Base-by-base conservation (phyloP, 768 basidiomycete genomes). In the Neoboletus brunneissimus region DNA sequence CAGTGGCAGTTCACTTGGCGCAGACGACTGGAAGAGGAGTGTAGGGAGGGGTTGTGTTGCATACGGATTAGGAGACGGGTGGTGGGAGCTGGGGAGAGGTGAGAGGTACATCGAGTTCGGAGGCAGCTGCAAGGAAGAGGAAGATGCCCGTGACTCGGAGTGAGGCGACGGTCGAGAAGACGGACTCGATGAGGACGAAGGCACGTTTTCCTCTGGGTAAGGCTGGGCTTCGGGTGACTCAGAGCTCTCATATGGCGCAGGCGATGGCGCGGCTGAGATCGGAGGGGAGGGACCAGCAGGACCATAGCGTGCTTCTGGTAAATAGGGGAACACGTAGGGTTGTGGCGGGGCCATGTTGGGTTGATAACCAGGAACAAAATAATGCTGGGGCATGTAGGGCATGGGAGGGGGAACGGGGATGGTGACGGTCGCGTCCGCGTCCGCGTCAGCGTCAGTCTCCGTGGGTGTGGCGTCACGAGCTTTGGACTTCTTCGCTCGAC, bases 221-320 rank as follows among this genome's bases (percentile, higher is more conserved):
- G 53, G n/a, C 8, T 35, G 56, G 41, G 58, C 32, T 41, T 57
- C 52, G 16, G 63, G 48, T 41, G 61, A 63, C 15, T 56, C 48
- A 20, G 64, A 62, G 5, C 23, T 2, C 5, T 37, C 46, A 12
- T 18, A 31, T n/a, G 67, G 60, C 2, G 70, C 70, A 11, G 82
- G 81, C 2, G 84, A 81, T 9, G 78, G 69, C 6, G 79, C 79
- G 16, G 77, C 76, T 0, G 84, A 83, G 34, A 81, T 55, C 0
- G 82, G 81, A 2, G 83, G 82, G 0, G 81, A 79, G n/a, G 82
- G 79, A 0, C 79, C 80, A 12, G 61, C 66, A n/a, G 73, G 60
- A 29, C 74, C 73, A 54, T 59, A 62, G n/a, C 37, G 51, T 44
- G 52, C 52, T 47, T 75, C 75, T 4, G 55, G 59, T 3, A 49